These are phyloP conservation scores for Circinella umbellata DNA, from an alignment of 371 early-diverging fungal species.

Conservation along the genomic window DNA sequence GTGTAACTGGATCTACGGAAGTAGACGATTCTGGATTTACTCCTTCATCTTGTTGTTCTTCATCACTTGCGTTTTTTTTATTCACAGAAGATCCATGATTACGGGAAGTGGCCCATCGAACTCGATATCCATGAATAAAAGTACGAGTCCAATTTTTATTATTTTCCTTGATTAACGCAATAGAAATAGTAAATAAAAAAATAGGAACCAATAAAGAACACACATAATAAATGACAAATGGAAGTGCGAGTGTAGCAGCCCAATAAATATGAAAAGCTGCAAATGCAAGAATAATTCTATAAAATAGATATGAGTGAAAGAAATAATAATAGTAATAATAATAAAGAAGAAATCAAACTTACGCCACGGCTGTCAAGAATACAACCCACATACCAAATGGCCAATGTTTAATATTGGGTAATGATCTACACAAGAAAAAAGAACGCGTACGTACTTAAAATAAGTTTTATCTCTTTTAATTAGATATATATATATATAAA, in stretches of 20 bases:
- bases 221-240: constrained; percentile 63
- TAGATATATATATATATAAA: background rate
- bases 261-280: constrained; percentile 66
- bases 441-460: too few relatives aligned
- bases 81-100: background rate
- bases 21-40: background rate
- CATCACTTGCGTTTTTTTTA: constrained; percentile 3
- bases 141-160: constrained; percentile 45
- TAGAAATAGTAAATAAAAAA: constrained; percentile 44
- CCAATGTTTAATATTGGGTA: constrained; percentile 77
- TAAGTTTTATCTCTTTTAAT: background rate
- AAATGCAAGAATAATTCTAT: constrained; percentile 57
- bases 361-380: constrained; percentile 60
- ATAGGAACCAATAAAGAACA: constrained; percentile 61
- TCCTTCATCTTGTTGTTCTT: constrained; percentile 12
- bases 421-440: constrained; percentile 29
- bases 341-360: constrained; percentile 19
- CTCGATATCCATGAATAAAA: constrained; percentile 12
- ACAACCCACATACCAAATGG: constrained; percentile 71
- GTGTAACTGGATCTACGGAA: constrained; percentile 14
- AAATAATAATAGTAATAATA: too few relatives aligned
- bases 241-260: constrained; percentile 34
- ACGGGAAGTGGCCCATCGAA: background rate
- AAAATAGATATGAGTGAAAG: background rate
- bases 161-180: constrained; percentile 50